Evolutionary conservation across 352 stramenopile species (phyloP), one percentile per base, ranked within the genome.

Genomic region (Peronosclerospora sorghi): DNA sequence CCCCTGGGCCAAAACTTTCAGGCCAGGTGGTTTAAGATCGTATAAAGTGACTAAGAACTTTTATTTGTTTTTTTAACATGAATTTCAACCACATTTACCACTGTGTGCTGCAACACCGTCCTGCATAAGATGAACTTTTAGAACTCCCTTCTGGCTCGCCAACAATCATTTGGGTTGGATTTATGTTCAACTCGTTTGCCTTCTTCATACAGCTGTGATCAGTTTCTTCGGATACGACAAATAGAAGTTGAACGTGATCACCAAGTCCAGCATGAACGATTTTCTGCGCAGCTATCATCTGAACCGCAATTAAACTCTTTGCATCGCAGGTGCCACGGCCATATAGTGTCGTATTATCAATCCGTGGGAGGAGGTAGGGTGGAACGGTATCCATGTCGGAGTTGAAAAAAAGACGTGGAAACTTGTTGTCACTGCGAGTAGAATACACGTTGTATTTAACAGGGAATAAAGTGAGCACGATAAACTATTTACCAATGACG

Each of bases 171-270:
- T 88, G 79, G 15, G 59, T 38, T n/a, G 80, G 77, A 0, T 64
- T 68, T 13, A 93, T 39, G 3, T 68, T 59, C 38, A 93, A 48
- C 40, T 87, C 77, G 52, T 93, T 93, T 2, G 76, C 75, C 45
- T 86, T 86, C 51, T 89, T 86, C 77, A 93, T 93, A 9, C 80
- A 77, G 41, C 78, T 91, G 59, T 93, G 80, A 32, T 93, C 80
- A 0, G 80, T 93, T 56, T 93, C 80, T 49, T 93, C 80, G 2
- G 80, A 93, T 6, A 93, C 80, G 10, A 93, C 80, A 51, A 87
- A 93, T 10, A 93, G 54, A 43, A 91, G 45, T 1, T 71, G 73
- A 15, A 91, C 68, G 23, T 90, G 77, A 2, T 78, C 50, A 7
- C 54, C 66, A 48, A 65, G 54, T 1, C 80, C 80, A 19, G 52